Base-by-base conservation (phyloP, 2,329 filamentous ascomycete species). In the Pseudogymnoascus sp. region DNA sequence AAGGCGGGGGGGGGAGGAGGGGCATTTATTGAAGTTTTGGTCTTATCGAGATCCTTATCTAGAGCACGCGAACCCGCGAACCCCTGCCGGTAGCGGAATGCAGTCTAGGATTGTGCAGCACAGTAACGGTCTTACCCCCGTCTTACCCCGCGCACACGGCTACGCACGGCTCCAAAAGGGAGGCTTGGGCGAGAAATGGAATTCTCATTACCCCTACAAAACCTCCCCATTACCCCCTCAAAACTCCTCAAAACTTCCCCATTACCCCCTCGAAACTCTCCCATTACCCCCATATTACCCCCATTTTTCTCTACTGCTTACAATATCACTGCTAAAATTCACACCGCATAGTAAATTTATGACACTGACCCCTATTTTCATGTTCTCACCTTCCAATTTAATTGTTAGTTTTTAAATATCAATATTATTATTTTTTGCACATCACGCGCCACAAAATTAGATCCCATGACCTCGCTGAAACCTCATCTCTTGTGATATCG, bases 241-340 rank as follows among this genome's bases (percentile, higher is more conserved):
- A 19, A 19, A 19, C 5, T 49, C 22, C 41, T 25, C 22, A 9
- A n/a, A 14, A 25, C 41, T n/a, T 25, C 14, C 23, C 42, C 14
- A 49, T 28, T 49, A 41, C 39, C 39, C 39, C 19, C 39, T 22
- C 19, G 22, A 41, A 41, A 41, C 38, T 28, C 14, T 28, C 14
- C 23, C 45, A 52, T 52, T 52, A 52, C 45, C 45, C 45, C 45
- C 45, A 52, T 52, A 52, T 52, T 52, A 52, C 45, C 45, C 45
- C 9, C 45, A 52, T 12, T 52, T 52, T 52, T 52, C 45, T 52
- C 45, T 30, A 11, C 25, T 16, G 25, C 45, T 19, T 30, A 52
- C 25, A 30, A 52, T 52, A 33, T 52, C 6, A n/a, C 25, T 30
- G 25, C 14, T 30, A 52, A 30, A 52, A 30, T 16, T 33, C 8